Percentiles rank a stretch among this genome's conserved stretches.
Conservation (phyloP, 148 eudicot genomes). For the Vaccinium corymbosum region DNA sequence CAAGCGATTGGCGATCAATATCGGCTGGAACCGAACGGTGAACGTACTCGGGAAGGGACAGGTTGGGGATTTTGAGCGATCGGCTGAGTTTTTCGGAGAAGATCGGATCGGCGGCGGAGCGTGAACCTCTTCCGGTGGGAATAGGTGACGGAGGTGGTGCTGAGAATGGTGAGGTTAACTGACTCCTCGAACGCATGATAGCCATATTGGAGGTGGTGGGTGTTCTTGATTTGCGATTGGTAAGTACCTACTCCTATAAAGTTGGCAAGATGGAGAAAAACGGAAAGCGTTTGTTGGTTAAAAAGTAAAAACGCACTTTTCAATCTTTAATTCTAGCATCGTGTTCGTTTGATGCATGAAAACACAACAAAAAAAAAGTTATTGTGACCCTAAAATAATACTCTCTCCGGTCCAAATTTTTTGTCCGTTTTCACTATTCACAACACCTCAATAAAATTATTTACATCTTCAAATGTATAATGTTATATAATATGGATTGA, state of each 20-base stretch:
- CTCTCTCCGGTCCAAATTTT: too few species aligned
- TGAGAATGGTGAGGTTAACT: not conserved
- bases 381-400: too few species aligned
- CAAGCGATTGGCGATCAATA: constrained; percentile 38
- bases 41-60: constrained; percentile 47
- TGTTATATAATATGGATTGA: too few species aligned
- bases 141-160: constrained; percentile 65
- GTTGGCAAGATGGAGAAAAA: too few species aligned
- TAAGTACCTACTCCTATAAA: not conserved
- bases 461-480: too few species aligned
- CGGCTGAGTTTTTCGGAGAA: constrained; percentile 42
- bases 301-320: too few species aligned
- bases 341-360: too few species aligned
- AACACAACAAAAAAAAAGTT: too few species aligned
- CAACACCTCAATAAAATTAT: too few species aligned
- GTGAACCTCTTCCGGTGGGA: constrained; percentile 58
- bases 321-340: too few species aligned
- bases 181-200: not conserved
- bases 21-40: constrained; percentile 37
- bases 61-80: constrained; percentile 49
- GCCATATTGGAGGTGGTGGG: not conserved
- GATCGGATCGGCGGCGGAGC: constrained; percentile 38
- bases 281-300: too few species aligned
- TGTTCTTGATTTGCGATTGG: not conserved
- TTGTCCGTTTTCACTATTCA: too few species aligned